Percentiles rank a stretch among this genome's conserved stretches.
phyloP scores from a whole-genome alignment of 2,329 filamentous ascomycete genomes.

The Aspergillus hiratsukae region DNA sequence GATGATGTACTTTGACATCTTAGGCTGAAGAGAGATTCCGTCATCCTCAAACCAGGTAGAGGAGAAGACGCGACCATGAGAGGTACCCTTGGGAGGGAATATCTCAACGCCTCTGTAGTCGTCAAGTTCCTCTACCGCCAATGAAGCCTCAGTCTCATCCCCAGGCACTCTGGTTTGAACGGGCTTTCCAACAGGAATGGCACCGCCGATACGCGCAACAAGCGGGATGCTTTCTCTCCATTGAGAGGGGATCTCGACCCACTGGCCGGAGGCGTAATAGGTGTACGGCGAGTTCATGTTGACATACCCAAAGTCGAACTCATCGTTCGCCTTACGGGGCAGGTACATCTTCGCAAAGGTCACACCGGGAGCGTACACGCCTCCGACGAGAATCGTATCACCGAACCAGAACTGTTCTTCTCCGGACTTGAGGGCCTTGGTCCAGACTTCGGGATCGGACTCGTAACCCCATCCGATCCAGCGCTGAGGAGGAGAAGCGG shows the following conservation, averaged over 20 bases:
- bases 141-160: constrained; percentile 44
- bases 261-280: constrained; percentile 52
- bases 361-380: constrained; percentile 60
- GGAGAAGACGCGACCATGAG: constrained; percentile 34
- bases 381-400: constrained; percentile 60
- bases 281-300: constrained; percentile 61
- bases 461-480: constrained; percentile 74
- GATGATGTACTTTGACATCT: constrained; percentile 42
- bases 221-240: constrained; percentile 55
- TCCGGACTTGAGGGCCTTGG: constrained; percentile 53
- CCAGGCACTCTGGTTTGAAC: constrained; percentile 50
- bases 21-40: constrained; percentile 45
- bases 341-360: constrained; percentile 58
- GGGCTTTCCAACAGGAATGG: constrained; percentile 49
- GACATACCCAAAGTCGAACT: constrained; percentile 54
- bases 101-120: constrained; percentile 56
- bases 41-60: constrained; percentile 56
- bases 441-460: constrained; percentile 63
- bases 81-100: constrained; percentile 48
- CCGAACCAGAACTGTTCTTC: constrained; percentile 73
- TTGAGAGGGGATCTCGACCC: constrained; percentile 47
- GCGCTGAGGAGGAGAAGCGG: constrained; percentile 60
- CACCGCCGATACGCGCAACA: constrained; percentile 52
- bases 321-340: constrained; percentile 43
- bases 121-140: constrained; percentile 41